These are phyloP conservation scores for Sclerotinia minor DNA, from an alignment of 2,329 filamentous ascomycete genomes.

Conservation along the genomic window DNA sequence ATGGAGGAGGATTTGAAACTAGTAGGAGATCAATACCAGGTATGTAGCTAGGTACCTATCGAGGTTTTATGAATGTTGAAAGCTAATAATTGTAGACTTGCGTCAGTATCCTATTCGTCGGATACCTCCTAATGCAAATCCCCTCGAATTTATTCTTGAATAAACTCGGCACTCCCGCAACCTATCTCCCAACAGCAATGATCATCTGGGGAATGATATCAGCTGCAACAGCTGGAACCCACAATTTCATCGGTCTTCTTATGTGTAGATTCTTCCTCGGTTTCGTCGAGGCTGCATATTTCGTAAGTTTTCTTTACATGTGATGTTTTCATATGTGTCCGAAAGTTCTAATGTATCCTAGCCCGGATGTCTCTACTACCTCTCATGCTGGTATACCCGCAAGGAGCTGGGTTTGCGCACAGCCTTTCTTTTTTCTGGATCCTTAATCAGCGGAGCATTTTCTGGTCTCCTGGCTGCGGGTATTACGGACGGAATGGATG, in stretches of 20 bases:
- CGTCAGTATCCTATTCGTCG: slow-evolving; percentile 46
- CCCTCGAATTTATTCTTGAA: slow-evolving; percentile 52
- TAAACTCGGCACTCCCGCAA: slow-evolving; percentile 50
- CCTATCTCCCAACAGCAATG: slow-evolving; percentile 53
- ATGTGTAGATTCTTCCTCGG: slow-evolving; percentile 53
- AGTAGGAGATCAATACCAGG: slow-evolving; percentile 46
- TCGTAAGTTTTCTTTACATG: slow-evolving; percentile 42
- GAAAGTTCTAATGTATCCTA: slow-evolving; percentile 29
- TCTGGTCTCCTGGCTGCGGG: slow-evolving; percentile 65
- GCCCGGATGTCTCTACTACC: slow-evolving; percentile 63
- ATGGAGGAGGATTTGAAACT: slow-evolving; percentile 48
- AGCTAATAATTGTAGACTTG: slow-evolving; percentile 40
- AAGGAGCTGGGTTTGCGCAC: slow-evolving; percentile 67
- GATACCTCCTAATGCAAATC: slow-evolving; percentile 47
- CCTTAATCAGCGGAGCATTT: slow-evolving; percentile 70
- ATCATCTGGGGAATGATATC: slow-evolving; percentile 53
- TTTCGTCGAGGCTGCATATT: slow-evolving; percentile 57
- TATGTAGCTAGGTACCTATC: slow-evolving; percentile 25
- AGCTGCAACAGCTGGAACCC: slow-evolving; percentile 49
- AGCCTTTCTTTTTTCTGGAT: slow-evolving; percentile 66
- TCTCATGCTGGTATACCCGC: slow-evolving; percentile 68
- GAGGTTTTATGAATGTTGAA: background rate
- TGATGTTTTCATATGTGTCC: background rate
- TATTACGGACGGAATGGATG: slow-evolving; percentile 66
- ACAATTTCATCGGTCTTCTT: slow-evolving; percentile 49